phyloP scores from a whole-genome alignment of 768 basidiomycete species.

The Crassisporium funariophilum region DNA sequence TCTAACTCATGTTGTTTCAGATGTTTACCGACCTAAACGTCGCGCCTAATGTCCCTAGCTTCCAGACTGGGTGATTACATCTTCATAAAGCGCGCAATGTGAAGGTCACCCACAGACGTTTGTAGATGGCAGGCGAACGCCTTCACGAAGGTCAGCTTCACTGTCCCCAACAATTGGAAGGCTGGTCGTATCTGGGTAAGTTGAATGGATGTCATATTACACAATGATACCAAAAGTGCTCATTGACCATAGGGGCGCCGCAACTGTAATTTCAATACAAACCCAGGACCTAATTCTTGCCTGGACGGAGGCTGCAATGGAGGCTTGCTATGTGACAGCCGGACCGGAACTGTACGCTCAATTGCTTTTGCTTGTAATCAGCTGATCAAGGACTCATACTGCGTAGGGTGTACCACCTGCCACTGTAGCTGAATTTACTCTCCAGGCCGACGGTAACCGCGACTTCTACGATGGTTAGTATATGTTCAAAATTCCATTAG shows the following conservation, averaged over 20 bases:
- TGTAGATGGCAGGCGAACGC: constrained; percentile 43
- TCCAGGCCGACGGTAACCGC: constrained; percentile 37
- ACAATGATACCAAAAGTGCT: constrained; percentile 35
- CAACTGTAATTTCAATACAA: constrained; percentile 57
- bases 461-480: constrained; percentile 68
- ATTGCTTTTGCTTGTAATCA: constrained; percentile 8
- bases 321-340: constrained; percentile 53
- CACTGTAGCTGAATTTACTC: constrained; percentile 67
- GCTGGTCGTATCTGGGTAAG: constrained; percentile 57
- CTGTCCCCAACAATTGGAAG: constrained; percentile 64
- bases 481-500: not conserved
- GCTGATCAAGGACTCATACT: not conserved
- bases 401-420: constrained; percentile 65
- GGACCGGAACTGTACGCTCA: constrained; percentile 47
- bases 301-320: constrained; percentile 66
- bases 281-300: constrained; percentile 57
- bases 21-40: constrained; percentile 61
- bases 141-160: constrained; percentile 41
- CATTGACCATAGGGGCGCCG: constrained; percentile 60
- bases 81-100: not conserved
- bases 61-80: constrained; percentile 40
- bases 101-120: too few relatives aligned
- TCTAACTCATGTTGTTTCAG: constrained; percentile 26
- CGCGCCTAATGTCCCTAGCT: constrained; percentile 44
- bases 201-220: not conserved